These are phyloP conservation scores for Symmetrospora coprosmae DNA, from an alignment of 768 basidiomycete genomes.

Conservation along the genomic window DNA sequence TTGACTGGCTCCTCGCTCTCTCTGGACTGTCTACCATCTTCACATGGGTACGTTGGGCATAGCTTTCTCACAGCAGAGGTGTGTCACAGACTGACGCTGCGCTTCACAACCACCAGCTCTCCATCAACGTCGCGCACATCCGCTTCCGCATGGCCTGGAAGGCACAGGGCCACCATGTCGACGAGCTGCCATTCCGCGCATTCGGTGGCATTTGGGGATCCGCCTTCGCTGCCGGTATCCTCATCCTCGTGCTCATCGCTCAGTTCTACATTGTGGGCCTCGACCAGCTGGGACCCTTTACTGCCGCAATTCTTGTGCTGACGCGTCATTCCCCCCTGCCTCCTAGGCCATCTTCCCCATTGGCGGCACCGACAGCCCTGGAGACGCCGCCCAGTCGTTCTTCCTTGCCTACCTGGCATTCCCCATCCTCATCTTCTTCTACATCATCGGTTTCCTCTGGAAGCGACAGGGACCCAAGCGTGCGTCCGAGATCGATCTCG, in stretches of 20 bases:
- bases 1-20: conserved; percentile 51
- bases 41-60: too few species aligned
- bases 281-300: too few species aligned
- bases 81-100: not conserved
- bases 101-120: conserved; percentile 41
- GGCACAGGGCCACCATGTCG: conserved; percentile 27
- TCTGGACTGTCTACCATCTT: conserved; percentile 55
- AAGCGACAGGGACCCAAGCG: conserved; percentile 25
- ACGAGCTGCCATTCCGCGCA: conserved; percentile 30
- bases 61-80: not conserved
- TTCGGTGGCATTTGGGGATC: conserved; percentile 30
- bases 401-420: conserved; percentile 12
- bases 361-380: not conserved
- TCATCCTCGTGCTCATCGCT: conserved; percentile 30
- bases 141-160: conserved; percentile 33
- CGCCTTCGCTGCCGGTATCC: conserved; percentile 23
- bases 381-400: conserved; percentile 3
- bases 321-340: too few species aligned
- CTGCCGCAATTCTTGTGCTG: too few species aligned
- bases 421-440: conserved; percentile 29
- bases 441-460: conserved; percentile 26
- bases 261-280: conserved; percentile 33
- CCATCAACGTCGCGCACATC: conserved; percentile 31
- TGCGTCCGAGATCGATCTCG: conserved; percentile 31
- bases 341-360: conserved; percentile 8